Conservation (phyloP, 495 filamentous ascomycete species). For the Hypomontagnella submonticulosa region DNA sequence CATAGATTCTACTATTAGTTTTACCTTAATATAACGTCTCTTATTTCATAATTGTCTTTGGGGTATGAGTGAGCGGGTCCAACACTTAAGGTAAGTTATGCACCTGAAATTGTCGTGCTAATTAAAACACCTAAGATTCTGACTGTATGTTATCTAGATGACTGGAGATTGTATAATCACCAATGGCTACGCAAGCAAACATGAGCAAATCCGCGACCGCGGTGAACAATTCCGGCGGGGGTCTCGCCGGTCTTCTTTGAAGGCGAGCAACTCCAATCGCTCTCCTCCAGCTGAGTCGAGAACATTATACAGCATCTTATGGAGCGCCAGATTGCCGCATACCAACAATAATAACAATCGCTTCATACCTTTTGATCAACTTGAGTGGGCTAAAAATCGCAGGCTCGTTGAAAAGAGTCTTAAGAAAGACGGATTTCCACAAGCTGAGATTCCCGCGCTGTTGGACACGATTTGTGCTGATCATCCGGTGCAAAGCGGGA, state of each 20-base stretch:
- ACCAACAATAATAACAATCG: not conserved
- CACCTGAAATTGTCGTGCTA: not conserved
- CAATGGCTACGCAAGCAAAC: not conserved
- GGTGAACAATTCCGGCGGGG: slow-evolving; percentile 1
- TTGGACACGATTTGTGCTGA: not conserved
- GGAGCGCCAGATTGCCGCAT: not conserved
- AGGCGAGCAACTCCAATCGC: not conserved
- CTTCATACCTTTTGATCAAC: slow-evolving; percentile 26
- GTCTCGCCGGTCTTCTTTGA: not conserved
- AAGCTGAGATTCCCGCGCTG: not conserved
- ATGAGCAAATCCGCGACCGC: not conserved
- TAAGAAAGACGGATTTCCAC: not conserved
- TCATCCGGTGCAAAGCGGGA: not conserved
- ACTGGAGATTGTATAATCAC: not conserved
- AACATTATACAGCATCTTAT: not conserved
- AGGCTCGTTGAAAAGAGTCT: not conserved
- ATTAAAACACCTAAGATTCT: too few relatives aligned
- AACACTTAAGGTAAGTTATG: slow-evolving; percentile 1
- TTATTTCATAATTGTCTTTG: too few relatives aligned
- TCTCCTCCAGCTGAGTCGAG: not conserved
- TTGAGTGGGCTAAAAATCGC: slow-evolving; percentile 8
- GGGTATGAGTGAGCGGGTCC: too few relatives aligned
- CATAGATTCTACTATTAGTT: too few relatives aligned
- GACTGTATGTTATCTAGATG: too few relatives aligned
- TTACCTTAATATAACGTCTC: too few relatives aligned